Evolutionary conservation across 176 grass and related monocot species (phyloP).

Genomic region (Tillandsia leiboldiana): DNA sequence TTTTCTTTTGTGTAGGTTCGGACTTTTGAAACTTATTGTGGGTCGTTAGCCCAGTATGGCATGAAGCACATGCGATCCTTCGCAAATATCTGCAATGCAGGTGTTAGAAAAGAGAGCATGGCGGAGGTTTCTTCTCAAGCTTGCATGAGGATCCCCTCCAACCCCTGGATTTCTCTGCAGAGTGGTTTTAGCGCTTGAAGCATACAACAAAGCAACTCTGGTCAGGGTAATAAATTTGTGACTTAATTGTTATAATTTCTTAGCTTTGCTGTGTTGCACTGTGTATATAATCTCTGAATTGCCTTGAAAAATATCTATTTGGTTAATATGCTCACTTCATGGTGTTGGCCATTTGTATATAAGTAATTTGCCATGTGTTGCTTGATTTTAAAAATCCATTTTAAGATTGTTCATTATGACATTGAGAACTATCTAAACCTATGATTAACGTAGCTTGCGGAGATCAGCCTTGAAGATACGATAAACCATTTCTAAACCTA

Average conservation of each 20-base stretch:
- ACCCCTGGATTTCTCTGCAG: constrained; percentile 69
- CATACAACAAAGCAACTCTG: background rate
- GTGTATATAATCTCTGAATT: background rate
- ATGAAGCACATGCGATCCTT: constrained; percentile 95
- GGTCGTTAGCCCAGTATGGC: constrained; percentile 75
- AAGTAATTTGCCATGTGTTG: background rate
- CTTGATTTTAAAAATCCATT: background rate
- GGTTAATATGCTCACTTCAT: background rate
- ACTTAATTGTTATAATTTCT: background rate
- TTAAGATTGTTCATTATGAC: background rate
- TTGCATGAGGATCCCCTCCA: constrained; percentile 58
- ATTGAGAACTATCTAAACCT: background rate
- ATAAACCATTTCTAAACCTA: background rate
- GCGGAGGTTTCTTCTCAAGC: constrained; percentile 51
- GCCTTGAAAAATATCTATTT: background rate
- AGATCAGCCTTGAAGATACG: background rate
- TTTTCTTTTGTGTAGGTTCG: constrained; percentile 49
- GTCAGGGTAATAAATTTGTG: background rate
- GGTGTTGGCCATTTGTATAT: background rate
- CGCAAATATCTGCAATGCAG: constrained; percentile 86
- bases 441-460: background rate
- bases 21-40: constrained; percentile 66
- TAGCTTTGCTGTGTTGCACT: background rate
- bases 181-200: constrained; percentile 68
- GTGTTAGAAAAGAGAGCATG: constrained; percentile 42